phyloP scores from a whole-genome alignment of 495 filamentous ascomycete species.

The Daldinia caldariorum region DNA sequence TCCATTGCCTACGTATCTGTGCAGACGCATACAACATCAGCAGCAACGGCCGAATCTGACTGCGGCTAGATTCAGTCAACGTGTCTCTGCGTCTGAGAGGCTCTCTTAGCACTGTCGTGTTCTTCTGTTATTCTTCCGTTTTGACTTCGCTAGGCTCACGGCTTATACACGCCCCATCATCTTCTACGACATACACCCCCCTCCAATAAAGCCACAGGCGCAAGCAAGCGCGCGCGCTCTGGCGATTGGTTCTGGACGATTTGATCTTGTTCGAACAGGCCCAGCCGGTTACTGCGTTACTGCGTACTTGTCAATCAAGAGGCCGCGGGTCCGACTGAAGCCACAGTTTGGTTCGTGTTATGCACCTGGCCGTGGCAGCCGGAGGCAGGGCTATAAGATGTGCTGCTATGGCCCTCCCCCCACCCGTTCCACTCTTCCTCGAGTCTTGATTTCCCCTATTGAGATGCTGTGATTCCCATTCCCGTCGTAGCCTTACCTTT shows the following conservation, averaged over 20 bases:
- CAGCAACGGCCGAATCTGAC: conserved; percentile 40
- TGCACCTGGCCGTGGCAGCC: conserved; percentile 49
- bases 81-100: conserved; percentile 42
- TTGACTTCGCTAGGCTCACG: conserved; percentile 19
- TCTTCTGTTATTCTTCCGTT: conserved; percentile 37
- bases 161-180: conserved; percentile 2
- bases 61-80: conserved; percentile 43
- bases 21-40: conserved; percentile 45
- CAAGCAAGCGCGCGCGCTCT: conserved; percentile 38
- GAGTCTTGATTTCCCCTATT: conserved; percentile 38
- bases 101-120: conserved; percentile 42
- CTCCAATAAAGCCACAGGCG: conserved; percentile 36
- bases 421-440: conserved; percentile 32
- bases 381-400: conserved; percentile 47
- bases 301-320: conserved; percentile 35
- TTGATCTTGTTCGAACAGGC: conserved; percentile 42
- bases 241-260: conserved; percentile 44
- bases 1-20: conserved; percentile 37
- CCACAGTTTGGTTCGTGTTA: conserved; percentile 47
- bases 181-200: conserved; percentile 11
- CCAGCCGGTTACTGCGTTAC: conserved; percentile 31
- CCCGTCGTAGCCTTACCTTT: conserved; percentile 37
- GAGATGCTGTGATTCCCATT: conserved; percentile 34
- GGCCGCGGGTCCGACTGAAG: conserved; percentile 39
- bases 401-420: conserved; percentile 45